These are phyloP conservation scores for Zoysia japonica DNA, from an alignment of 176 grass and related monocot genomes.

Conservation along the genomic window DNA sequence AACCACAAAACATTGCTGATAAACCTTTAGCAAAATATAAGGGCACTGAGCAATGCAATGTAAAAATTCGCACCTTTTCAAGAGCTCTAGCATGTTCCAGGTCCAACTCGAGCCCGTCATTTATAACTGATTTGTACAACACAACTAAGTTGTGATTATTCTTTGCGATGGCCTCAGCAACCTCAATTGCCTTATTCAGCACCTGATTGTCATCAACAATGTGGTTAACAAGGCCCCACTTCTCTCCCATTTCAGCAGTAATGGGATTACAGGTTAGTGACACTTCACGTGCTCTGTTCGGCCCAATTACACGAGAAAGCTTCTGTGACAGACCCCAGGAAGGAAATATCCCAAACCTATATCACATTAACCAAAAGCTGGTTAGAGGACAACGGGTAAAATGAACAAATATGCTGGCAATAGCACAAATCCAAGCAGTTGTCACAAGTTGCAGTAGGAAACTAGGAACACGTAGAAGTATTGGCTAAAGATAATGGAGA, in stretches of 20 bases:
- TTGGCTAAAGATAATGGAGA: constrained; percentile 4
- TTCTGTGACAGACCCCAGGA: constrained; percentile 97
- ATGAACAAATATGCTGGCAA: background rate
- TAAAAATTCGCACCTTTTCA: constrained; percentile 61
- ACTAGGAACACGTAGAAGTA: background rate
- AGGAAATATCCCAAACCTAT: constrained; percentile 93
- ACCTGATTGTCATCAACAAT: constrained; percentile 68
- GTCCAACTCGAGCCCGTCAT: constrained; percentile 82
- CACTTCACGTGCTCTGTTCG: constrained; percentile 78
- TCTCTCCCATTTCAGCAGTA: constrained; percentile 77
- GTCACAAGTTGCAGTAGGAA: background rate
- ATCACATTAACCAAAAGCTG: constrained; percentile 15
- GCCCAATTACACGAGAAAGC: constrained; percentile 80
- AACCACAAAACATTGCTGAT: background rate
- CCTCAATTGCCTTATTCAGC: constrained; percentile 69
- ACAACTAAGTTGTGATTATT: constrained; percentile 76
- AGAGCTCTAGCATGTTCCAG: constrained; percentile 62
- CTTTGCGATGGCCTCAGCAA: constrained; percentile 59
- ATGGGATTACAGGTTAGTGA: constrained; percentile 72
- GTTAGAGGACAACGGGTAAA: constrained; percentile 12
- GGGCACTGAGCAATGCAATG: constrained; percentile 1
- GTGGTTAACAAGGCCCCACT: constrained; percentile 88
- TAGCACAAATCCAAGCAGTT: background rate
- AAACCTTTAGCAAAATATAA: background rate
- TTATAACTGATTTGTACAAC: constrained; percentile 86